Conservation (phyloP, 768 basidiomycete species). For the Sporobolomyces roseus region DNA sequence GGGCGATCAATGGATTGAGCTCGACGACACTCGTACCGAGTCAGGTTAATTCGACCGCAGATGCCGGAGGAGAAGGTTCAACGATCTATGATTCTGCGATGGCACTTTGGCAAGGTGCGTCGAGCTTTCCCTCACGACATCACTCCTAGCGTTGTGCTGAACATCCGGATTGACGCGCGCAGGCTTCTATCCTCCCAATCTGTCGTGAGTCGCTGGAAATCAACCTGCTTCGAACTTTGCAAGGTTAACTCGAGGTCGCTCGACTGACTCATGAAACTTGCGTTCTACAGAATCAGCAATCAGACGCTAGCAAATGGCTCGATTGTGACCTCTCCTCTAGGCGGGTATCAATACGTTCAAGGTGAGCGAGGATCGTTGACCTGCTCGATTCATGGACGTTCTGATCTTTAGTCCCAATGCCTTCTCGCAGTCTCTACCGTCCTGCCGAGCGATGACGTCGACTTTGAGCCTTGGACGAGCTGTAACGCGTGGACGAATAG, state of each 20-base stretch:
- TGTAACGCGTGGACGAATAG: constrained; percentile 53
- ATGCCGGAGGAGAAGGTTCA: constrained; percentile 65
- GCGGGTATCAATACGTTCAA: constrained; percentile 73
- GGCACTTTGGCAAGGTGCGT: constrained; percentile 18
- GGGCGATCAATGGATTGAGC: constrained; percentile 57
- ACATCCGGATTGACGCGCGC: too few species aligned
- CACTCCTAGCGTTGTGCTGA: too few species aligned
- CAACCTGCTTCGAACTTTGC: too few species aligned
- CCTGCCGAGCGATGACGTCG: constrained; percentile 17
- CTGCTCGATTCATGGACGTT: too few species aligned
- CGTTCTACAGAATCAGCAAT: constrained; percentile 48
- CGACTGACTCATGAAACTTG: too few species aligned
- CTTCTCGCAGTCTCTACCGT: constrained; percentile 54
- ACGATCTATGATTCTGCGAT: constrained; percentile 64
- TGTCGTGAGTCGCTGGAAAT: too few species aligned
- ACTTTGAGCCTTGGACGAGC: constrained; percentile 35
- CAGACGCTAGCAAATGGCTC: constrained; percentile 66
- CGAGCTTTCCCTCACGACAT: too few species aligned
- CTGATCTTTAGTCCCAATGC: too few species aligned
- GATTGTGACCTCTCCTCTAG: constrained; percentile 58
- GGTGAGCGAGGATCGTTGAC: too few species aligned
- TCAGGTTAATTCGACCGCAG: constrained; percentile 66
- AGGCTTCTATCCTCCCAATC: constrained; percentile 62
- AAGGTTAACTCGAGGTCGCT: too few species aligned
- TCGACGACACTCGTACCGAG: constrained; percentile 59